phyloP scores from a whole-genome alignment of 2,329 filamentous ascomycete species.

The Aspergillus sp. region DNA sequence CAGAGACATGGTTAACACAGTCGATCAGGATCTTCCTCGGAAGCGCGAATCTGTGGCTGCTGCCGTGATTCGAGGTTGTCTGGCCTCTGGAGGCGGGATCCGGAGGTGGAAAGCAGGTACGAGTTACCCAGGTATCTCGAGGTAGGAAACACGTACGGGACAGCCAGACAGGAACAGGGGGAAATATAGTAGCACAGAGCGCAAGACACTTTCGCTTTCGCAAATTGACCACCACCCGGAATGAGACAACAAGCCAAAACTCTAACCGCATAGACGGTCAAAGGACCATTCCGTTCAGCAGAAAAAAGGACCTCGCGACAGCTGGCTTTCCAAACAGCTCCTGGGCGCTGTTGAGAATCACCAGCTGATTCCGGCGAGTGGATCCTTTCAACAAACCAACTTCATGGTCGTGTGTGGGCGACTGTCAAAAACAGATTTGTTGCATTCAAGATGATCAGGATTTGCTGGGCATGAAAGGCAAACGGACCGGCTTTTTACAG shows the following conservation, averaged over 20 bases:
- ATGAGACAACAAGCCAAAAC: conserved; percentile 31
- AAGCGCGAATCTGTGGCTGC: conserved; percentile 45
- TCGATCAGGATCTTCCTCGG: conserved; percentile 47
- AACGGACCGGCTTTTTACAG: not conserved
- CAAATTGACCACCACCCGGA: conserved; percentile 24
- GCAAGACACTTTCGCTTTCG: conserved; percentile 9
- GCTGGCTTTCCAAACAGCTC: conserved; percentile 18
- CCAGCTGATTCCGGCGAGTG: conserved; percentile 51
- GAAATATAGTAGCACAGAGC: conserved; percentile 5
- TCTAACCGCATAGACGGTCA: conserved; percentile 21
- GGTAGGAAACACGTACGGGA: conserved; percentile 45
- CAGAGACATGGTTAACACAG: conserved; percentile 59
- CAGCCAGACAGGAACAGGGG: conserved; percentile 17
- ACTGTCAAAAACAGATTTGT: conserved; percentile 16
- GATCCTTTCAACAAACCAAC: conserved; percentile 24
- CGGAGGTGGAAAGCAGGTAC: conserved; percentile 35
- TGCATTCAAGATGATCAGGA: conserved; percentile 27
- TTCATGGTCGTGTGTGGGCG: conserved; percentile 41
- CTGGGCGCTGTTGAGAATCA: conserved; percentile 17
- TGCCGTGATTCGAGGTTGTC: conserved; percentile 47
- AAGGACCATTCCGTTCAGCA: conserved; percentile 34
- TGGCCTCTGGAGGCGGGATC: conserved; percentile 15
- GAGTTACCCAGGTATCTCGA: conserved; percentile 29
- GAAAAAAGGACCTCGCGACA: conserved; percentile 48
- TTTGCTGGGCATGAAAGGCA: not conserved